Evolutionary conservation across 2,329 filamentous ascomycete species (phyloP), one percentile per base, ranked within the genome.

Genomic region (Hypoxylon sp.): DNA sequence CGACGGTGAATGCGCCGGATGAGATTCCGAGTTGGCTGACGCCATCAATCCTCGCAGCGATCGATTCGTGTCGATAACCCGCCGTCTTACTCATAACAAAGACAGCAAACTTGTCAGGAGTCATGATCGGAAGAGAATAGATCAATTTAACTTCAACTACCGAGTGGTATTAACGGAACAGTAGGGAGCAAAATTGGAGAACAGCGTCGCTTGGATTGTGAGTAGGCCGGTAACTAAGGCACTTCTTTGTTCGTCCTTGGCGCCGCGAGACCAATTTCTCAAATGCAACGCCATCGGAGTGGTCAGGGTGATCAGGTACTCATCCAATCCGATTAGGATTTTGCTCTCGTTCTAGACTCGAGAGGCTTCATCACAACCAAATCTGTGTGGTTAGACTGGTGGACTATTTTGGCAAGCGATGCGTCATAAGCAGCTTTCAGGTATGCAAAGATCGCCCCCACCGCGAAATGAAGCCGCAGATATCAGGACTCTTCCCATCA

Each of bases 41-140:
- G 5, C 75, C 76, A 2, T 73, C 68, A 53, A 82, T 75, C 53
- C 76, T 79, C 7, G 80, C 77, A 0, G 78, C 76, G 62, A 83
- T 83, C 20, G 77, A 82, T 13, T 72, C 76, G 64, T 83, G 82
- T 49, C 82, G 79, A 63, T 79, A 83, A 3, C 67, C 77, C 0
- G 73, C 68, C 4, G 82, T 83, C 66, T 80, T 81, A 68, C 76
- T 80, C 64, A 83, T 82, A 66, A 82, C 74, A 22, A 83, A 78
- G 6, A 83, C 74, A 10, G 71, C 71, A 58, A 82, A 77, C 20
- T 31, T 64, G 27, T 27, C 49, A 20, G 22, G 5, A 1, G 37
- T 22, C 55, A 67, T 67, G 22, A 14, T 3, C 11, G n/a, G 22
- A 33, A 25, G 44, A 17, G n/a, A 33, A 31, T 17, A 13, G 22